Conservation (phyloP, 2,329 filamentous ascomycete species). For the Phaeosphaeria sp. region DNA sequence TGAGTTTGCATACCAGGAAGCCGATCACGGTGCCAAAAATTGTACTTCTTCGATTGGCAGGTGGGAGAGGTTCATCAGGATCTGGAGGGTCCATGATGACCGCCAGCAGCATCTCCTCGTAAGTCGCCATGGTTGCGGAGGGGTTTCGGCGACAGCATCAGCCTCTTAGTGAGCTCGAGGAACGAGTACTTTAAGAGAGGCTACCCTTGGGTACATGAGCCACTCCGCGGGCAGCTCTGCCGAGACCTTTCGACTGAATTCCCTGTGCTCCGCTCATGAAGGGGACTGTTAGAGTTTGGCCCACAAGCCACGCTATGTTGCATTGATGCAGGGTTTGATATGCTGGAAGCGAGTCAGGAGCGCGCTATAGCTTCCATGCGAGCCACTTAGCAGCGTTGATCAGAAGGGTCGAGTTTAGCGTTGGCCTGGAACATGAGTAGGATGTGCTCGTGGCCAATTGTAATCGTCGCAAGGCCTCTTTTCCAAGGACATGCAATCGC, state of each 20-base stretch:
- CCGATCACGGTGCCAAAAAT: slow-evolving; percentile 33
- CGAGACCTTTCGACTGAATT: background rate
- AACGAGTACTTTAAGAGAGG: background rate
- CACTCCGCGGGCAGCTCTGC: background rate
- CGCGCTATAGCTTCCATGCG: background rate
- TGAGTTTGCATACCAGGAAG: slow-evolving; percentile 30
- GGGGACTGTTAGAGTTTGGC: background rate
- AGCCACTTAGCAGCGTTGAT: background rate
- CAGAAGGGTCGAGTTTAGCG: background rate
- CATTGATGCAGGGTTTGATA: background rate
- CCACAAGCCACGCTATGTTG: background rate
- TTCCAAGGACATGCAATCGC: background rate
- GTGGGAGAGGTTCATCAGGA: slow-evolving; percentile 33
- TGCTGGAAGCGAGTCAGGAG: background rate
- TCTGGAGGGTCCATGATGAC: slow-evolving; percentile 33
- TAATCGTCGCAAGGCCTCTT: background rate
- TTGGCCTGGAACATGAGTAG: background rate
- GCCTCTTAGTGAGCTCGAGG: background rate
- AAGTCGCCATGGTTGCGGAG: slow-evolving; percentile 16
- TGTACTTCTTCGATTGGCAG: slow-evolving; percentile 33
- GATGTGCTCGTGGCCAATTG: background rate
- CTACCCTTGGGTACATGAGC: background rate
- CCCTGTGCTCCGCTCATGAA: background rate
- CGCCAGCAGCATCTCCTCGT: slow-evolving; percentile 23
- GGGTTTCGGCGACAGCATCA: background rate